phyloP scores from a whole-genome alignment of 257 asterid genomes.

The Solanum gandarillasii region DNA sequence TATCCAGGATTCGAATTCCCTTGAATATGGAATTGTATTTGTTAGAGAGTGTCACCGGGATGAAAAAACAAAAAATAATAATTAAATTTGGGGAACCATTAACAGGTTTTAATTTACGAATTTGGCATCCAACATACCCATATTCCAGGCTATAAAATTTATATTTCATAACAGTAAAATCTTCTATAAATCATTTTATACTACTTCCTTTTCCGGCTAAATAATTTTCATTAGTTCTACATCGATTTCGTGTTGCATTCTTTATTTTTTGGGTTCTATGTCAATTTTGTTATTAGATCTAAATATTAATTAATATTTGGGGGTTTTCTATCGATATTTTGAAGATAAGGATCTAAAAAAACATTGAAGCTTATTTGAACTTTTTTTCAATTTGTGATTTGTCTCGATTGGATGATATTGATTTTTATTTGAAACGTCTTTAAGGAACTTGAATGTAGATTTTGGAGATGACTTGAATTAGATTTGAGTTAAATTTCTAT shows the following conservation, averaged over 20 bases:
- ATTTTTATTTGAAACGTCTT: neutral
- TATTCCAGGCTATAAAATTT: no score
- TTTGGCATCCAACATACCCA: no score
- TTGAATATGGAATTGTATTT: rapidly evolving
- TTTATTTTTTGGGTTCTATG: no score
- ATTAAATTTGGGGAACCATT: no score
- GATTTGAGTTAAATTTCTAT: neutral
- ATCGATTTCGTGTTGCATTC: neutral
- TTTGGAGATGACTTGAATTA: neutral
- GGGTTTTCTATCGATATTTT: neutral
- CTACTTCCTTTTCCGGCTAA: neutral
- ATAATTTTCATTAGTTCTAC: neutral
- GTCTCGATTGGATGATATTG: neutral
- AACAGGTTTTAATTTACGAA: no score
- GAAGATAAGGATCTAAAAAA: no score
- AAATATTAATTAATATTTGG: neutral
- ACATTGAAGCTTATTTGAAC: neutral
- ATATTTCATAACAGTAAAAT: no score
- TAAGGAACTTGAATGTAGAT: neutral
- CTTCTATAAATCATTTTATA: neutral
- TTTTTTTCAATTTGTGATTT: neutral
- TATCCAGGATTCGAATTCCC: rapidly evolving
- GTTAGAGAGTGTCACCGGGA: neutral
- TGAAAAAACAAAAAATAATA: no score
- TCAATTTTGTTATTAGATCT: no score